Evolutionary conservation across 768 basidiomycete genomes (phyloP).

Genomic region (Chiua virens): DNA sequence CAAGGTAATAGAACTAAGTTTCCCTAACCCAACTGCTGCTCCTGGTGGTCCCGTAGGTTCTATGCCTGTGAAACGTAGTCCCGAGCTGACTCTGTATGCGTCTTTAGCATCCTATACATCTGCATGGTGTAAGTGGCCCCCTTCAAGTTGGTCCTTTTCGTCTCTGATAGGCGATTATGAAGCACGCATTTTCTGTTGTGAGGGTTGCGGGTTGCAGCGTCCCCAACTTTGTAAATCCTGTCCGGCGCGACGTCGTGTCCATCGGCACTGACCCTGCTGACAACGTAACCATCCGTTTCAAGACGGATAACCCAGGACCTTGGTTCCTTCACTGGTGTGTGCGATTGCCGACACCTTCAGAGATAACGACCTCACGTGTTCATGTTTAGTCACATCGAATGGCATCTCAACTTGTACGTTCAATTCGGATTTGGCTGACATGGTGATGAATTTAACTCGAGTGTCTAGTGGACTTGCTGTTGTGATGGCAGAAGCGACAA

Average conservation of each 20-base stretch:
- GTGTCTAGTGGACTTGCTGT: conserved; percentile 26
- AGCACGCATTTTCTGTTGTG: conserved; percentile 36
- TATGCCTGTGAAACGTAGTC: no score
- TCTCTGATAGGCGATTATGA: not conserved
- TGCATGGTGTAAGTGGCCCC: conserved; percentile 33
- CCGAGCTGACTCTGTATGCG: not conserved
- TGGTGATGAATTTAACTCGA: not conserved
- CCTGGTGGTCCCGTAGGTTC: conserved; percentile 24
- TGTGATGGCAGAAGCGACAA: conserved; percentile 27
- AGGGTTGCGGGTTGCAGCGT: conserved; percentile 22
- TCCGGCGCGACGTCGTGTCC: conserved; percentile 26
- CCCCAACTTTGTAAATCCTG: conserved; percentile 34
- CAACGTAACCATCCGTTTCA: conserved; percentile 56
- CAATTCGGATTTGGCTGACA: not conserved
- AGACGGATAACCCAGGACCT: conserved; percentile 64
- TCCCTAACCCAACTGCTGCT: conserved; percentile 32
- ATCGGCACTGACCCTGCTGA: conserved; percentile 27
- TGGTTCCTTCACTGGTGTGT: conserved; percentile 44
- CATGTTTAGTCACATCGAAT: conserved; percentile 32
- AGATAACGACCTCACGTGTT: no score
- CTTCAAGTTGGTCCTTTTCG: no score
- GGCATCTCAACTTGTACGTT: conserved; percentile 29
- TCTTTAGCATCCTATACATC: conserved; percentile 33
- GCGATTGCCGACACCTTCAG: no score
- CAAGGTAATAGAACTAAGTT: conserved; percentile 42